phyloP scores from a whole-genome alignment of 2,329 filamentous ascomycete species.

The Fusarium papillatum region DNA sequence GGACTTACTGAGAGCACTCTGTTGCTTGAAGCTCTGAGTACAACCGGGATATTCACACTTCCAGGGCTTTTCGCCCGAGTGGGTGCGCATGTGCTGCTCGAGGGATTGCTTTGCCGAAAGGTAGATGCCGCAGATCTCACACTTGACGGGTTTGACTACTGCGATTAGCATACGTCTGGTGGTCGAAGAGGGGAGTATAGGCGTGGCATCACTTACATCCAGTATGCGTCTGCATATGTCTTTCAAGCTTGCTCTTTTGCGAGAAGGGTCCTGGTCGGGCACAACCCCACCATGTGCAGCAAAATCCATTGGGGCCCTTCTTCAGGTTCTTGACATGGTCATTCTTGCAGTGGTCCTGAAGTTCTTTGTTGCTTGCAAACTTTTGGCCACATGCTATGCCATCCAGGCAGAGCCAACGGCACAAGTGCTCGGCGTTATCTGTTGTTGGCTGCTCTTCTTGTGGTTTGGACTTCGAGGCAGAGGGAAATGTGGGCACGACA shows the following conservation, averaged over 20 bases:
- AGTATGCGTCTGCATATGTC: constrained; percentile 76
- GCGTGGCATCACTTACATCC: constrained; percentile 62
- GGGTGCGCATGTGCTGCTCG: constrained; percentile 75
- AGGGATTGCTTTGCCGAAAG: constrained; percentile 79
- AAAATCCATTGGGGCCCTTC: constrained; percentile 61
- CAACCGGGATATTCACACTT: constrained; percentile 66
- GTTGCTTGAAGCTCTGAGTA: constrained; percentile 73
- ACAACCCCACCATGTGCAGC: constrained; percentile 71
- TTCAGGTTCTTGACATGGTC: constrained; percentile 62
- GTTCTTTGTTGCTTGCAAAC: constrained; percentile 60
- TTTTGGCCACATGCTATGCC: constrained; percentile 48
- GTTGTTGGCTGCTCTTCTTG: constrained; percentile 29
- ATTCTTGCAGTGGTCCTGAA: constrained; percentile 68
- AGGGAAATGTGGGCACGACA: constrained; percentile 4
- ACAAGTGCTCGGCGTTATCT: constrained; percentile 45
- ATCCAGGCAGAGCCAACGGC: constrained; percentile 48
- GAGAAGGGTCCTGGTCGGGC: constrained; percentile 66
- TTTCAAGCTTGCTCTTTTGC: constrained; percentile 73
- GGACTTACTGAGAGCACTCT: constrained; percentile 73
- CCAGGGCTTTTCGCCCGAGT: constrained; percentile 76
- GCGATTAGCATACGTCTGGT: constrained; percentile 20
- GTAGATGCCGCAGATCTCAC: constrained; percentile 65
- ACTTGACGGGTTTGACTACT: constrained; percentile 71
- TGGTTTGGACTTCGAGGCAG: constrained; percentile 27
- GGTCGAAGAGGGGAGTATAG: background rate